Base-by-base conservation (phyloP, 805 yeast species). In the Sungouiella blattae region DNA sequence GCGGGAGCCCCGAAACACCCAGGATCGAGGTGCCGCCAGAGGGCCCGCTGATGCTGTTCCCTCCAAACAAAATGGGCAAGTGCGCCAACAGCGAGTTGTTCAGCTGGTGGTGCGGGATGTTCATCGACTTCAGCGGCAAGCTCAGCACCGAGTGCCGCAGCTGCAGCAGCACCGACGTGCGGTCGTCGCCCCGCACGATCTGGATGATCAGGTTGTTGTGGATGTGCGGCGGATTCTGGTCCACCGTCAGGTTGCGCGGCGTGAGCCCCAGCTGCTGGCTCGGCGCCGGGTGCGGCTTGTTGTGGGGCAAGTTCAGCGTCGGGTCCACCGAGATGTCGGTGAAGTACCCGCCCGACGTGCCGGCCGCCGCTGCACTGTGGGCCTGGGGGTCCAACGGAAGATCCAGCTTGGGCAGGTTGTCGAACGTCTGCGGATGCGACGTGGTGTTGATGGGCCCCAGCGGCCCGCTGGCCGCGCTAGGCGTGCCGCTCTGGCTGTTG, bases 71-170 rank as follows among this genome's bases (percentile, higher is more conserved):
- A 3, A 64, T 59, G 1, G 73, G 73, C 32, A 67, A 52, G 43
- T 67, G 73, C 3, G 70, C 70, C n/a, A n/a, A n/a, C n/a, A n/a
- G n/a, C 48, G 67, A 53, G 37, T 49, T 57, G 37, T 51, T 57
- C 52, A 57, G 59, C 39, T 67, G 71, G 48, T 67, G 73, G 46
- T 67, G 73, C 1, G 73, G 73, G 7, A 67, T 67, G 43, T 67
- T 62, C 73, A 67, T 67, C 12, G 65, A 58, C 44, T 67, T 67
- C 12, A 69, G 63, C 6, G 73, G 73, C 20, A 67, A 53, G 4
- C 69, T 62, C 39, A 64, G 60, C 8, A 67, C 65, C 18, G 69
- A 63, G 27, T 62, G 71, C 39, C 71, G 44, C 43, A 39, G 50
- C 17, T 53, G 35, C 32, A 61, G 56, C 17, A 59, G 50, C 11